A percentile compares a stretch with the other conserved stretches of the same genome.
Evolutionary conservation across 202 grass and related monocot genomes (phyloP).

Genomic region (Carex sylvatica): DNA sequence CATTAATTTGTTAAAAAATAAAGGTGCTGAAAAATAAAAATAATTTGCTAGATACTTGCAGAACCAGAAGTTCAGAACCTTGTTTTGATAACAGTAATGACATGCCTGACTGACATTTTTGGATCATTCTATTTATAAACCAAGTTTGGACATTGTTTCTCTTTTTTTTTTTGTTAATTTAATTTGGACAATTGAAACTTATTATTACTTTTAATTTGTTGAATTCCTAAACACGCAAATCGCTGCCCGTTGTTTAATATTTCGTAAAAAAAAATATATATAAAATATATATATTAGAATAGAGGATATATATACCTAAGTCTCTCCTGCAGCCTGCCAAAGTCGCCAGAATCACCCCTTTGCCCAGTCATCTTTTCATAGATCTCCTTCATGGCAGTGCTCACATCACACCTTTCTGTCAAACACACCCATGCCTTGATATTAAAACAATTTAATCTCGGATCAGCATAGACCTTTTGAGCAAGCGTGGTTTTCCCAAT

Average conservation of each 20-base stretch:
- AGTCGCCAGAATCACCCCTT: conserved; percentile 26
- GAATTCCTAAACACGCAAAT: no score
- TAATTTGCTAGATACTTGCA: no score
- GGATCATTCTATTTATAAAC: no score
- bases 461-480: conserved; percentile 23
- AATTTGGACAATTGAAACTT: no score
- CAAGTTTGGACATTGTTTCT: no score
- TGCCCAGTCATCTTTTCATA: conserved; percentile 27
- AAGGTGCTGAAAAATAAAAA: no score
- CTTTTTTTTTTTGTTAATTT: no score
- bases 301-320: conserved; percentile 22
- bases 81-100: not conserved
- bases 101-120: no score
- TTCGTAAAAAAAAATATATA: not conserved
- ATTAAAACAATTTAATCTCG: conserved; percentile 18
- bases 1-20: no score
- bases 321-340: conserved; percentile 37
- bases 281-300: not conserved
- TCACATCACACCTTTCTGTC: conserved; percentile 32
- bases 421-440: conserved; percentile 48
- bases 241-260: not conserved
- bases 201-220: no score
- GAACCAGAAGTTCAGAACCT: no score
- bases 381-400: conserved; percentile 29
- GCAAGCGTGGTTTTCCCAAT: conserved; percentile 50